Conservation (phyloP, 768 basidiomycete species). For the Lepiota brunneoincarnata region DNA sequence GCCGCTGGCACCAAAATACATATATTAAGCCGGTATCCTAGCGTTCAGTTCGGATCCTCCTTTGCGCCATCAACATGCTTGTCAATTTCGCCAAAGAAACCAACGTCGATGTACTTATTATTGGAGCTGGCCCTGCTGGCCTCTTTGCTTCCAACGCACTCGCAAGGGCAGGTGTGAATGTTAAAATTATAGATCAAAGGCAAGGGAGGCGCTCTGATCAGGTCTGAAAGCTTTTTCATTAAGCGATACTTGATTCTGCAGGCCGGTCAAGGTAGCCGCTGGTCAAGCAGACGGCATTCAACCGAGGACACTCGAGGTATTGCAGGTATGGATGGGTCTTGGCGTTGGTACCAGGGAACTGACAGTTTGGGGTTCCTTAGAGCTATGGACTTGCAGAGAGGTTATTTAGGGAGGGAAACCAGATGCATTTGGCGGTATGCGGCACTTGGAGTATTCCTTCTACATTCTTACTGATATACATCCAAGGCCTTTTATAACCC, state of each 20-base stretch:
- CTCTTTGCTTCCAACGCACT: constrained; percentile 71
- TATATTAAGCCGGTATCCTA: no score
- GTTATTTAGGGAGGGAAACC: constrained; percentile 59
- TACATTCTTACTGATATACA: background rate
- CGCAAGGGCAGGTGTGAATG: constrained; percentile 51
- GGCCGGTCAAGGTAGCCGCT: constrained; percentile 45
- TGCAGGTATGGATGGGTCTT: constrained; percentile 36
- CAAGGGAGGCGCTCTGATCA: constrained; percentile 16
- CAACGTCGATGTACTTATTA: constrained; percentile 56
- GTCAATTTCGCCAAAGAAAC: constrained; percentile 26
- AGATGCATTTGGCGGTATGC: constrained; percentile 68
- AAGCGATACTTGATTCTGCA: constrained; percentile 17
- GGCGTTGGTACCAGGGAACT: background rate
- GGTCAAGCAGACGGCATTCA: constrained; percentile 64
- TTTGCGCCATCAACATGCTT: background rate
- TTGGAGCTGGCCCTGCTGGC: constrained; percentile 61
- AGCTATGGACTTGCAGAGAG: constrained; percentile 76
- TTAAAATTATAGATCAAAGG: constrained; percentile 62
- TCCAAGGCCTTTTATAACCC: constrained; percentile 81
- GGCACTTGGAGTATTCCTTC: background rate
- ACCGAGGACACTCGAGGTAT: constrained; percentile 51
- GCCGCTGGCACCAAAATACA: no score
- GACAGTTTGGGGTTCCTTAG: constrained; percentile 27
- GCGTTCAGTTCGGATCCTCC: background rate
- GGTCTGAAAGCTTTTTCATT: no score